A percentile compares a stretch with the other conserved stretches of the same genome.
These are phyloP conservation scores for Yarrowia deformans DNA, from an alignment of 805 yeast species.

Conservation along the genomic window DNA sequence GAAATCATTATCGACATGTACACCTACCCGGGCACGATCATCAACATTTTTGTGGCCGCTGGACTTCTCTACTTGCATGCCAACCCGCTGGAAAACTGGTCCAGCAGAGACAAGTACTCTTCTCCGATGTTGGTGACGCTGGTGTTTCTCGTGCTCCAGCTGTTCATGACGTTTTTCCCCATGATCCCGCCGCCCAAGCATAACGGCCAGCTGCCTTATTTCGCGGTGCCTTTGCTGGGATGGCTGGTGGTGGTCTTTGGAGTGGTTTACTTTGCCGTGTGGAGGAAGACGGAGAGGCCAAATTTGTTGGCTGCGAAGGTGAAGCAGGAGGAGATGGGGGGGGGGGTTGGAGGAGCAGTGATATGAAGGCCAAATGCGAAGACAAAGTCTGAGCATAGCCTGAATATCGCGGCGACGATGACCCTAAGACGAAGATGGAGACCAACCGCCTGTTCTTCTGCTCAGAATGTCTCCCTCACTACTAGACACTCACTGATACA, in stretches of 20 bases:
- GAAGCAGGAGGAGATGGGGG: slow-evolving; percentile 7
- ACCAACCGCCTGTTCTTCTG: no score
- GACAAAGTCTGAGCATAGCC: no score
- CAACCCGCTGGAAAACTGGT: slow-evolving; percentile 56
- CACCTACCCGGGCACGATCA: slow-evolving; percentile 70
- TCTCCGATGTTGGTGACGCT: slow-evolving; percentile 48
- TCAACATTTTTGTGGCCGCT: slow-evolving; percentile 59
- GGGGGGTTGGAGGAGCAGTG: neutral
- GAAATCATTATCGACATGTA: slow-evolving; percentile 68
- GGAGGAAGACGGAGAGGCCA: slow-evolving; percentile 25
- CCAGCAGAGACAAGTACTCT: slow-evolving; percentile 43
- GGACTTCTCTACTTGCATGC: slow-evolving; percentile 63
- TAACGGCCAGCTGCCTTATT: slow-evolving; percentile 56
- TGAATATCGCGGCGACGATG: no score
- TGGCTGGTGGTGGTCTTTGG: slow-evolving; percentile 21
- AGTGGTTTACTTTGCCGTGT: slow-evolving; percentile 4
- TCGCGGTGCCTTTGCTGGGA: slow-evolving; percentile 65
- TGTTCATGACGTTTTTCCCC: slow-evolving; percentile 63
- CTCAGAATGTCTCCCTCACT: neutral
- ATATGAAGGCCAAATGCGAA: neutral
- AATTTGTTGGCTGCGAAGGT: neutral
- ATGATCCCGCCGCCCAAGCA: slow-evolving; percentile 60
- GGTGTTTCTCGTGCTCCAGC: slow-evolving; percentile 56
- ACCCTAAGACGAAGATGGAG: no score
- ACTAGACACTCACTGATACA: neutral